Evolutionary conservation across 805 yeast genomes (phyloP).

Genomic region (Brettanomyces sp.): DNA sequence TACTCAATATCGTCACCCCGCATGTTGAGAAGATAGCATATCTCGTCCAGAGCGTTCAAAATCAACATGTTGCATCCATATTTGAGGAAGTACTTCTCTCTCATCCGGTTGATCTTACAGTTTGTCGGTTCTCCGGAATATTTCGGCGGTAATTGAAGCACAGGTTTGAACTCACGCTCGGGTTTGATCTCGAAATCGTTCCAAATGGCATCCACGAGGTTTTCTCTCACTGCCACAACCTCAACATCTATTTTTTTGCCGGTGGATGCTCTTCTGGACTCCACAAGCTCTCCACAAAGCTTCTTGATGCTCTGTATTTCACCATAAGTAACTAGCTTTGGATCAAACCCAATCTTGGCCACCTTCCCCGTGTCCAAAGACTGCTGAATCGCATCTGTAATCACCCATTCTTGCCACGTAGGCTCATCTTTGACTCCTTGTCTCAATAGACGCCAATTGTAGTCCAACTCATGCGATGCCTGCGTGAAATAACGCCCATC

Average conservation of each 20-base stretch:
- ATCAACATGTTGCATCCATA: constrained; percentile 22
- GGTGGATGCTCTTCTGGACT: constrained; percentile 7
- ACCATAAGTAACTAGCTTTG: constrained; percentile 34
- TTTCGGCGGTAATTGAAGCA: constrained; percentile 41
- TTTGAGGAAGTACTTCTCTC: constrained; percentile 27
- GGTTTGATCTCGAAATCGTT: constrained; percentile 53
- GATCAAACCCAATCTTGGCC: constrained; percentile 36
- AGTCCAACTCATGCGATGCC: constrained; percentile 49
- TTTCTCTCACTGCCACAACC: constrained; percentile 35
- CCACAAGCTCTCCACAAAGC: background rate
- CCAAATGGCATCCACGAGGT: constrained; percentile 45
- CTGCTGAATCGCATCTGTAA: constrained; percentile 39
- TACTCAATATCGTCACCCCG: constrained; percentile 49
- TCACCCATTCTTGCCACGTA: constrained; percentile 51
- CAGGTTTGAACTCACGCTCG: constrained; percentile 36
- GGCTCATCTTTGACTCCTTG: constrained; percentile 42
- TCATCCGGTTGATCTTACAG: constrained; percentile 46
- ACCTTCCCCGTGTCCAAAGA: constrained; percentile 35
- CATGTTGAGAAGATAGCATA: constrained; percentile 84
- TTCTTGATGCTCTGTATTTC: constrained; percentile 25
- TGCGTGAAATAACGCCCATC: constrained; percentile 56
- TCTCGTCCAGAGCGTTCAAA: constrained; percentile 61
- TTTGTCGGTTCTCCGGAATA: constrained; percentile 58
- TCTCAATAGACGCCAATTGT: constrained; percentile 47
- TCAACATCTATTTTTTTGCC: constrained; percentile 26